Base-by-base conservation (phyloP, 2,329 filamentous ascomycete genomes). In the Keithomyces neogunnii region DNA sequence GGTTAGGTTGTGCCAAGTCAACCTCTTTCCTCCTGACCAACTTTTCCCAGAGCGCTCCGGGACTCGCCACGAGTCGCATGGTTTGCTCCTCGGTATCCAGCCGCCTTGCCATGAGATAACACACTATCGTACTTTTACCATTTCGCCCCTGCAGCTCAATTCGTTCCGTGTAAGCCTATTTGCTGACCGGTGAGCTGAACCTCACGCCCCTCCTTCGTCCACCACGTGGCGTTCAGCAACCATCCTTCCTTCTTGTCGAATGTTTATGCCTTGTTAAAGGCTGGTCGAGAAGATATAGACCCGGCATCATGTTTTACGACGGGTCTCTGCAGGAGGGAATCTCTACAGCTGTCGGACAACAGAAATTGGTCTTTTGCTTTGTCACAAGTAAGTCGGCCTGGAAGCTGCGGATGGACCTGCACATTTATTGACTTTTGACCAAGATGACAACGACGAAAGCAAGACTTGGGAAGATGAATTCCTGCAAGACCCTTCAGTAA, bases 281-380 rank as follows among this genome's bases (percentile, higher is more conserved):
- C 33, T 13, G 4, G 8, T 39, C 8, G 36, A 39, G 36, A n/a
- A 19, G 19, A 19, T 19, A 19, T 19, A 19, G 4, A 30, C 11
- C 3, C n/a, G 7, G 26, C 53, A 40, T 13, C 42, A 91, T 95
- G 85, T 96, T 96, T 69, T 91, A 90, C 66, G 63, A 84, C 54
- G 91, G 90, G 19, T 83, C 82, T 54, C 70, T 96, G 26, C 87
- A 95, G 61, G 85, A 86, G 61, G 91, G 89, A 53, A 95, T 96
- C 59, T 76, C 80, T 33, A 74, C 80, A 26, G 89, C 91, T 10
- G 76, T 96, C 5, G 78, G 81, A 54, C 76, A 91, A 65, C 74
- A 81, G 53, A 95, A 92, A 68, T 76, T 86, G 19, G 87, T 96
- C 1, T 79, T 88, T 32, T 95, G 89, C 70, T 95, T 96, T 67